phyloP scores from a whole-genome alignment of 2,329 filamentous ascomycete genomes.

The Aureobasidium sp. region DNA sequence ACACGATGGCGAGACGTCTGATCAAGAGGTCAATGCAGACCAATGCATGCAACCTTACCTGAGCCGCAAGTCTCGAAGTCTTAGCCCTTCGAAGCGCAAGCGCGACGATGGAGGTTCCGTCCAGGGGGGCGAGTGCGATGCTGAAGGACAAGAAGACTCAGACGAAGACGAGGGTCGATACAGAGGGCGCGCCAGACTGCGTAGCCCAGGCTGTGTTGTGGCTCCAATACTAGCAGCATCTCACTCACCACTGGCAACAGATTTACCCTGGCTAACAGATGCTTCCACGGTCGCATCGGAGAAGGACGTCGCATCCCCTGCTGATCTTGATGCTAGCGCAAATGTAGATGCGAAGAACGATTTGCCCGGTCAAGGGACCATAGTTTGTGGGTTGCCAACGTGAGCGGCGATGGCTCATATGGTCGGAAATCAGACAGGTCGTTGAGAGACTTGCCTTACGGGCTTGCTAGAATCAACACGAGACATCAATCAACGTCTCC shows the following conservation, averaged over 20 bases:
- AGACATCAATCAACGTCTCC: background rate
- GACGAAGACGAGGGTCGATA: background rate
- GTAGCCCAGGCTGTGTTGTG: background rate
- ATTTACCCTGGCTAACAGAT: background rate
- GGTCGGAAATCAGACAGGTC: background rate
- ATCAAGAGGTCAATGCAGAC: background rate
- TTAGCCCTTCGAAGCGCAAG: background rate
- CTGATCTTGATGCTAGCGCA: background rate
- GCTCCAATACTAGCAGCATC: background rate
- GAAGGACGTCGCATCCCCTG: background rate
- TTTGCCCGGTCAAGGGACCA: background rate
- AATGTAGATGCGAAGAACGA: background rate
- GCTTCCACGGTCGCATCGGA: background rate
- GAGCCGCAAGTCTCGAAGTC: background rate
- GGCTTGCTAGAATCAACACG: background rate
- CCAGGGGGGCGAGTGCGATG: background rate
- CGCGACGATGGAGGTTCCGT: background rate
- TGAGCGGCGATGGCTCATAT: background rate
- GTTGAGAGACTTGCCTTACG: background rate
- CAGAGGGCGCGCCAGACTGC: background rate
- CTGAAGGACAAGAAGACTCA: background rate
- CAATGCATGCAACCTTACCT: background rate
- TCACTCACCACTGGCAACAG: background rate
- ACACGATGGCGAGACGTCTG: background rate
- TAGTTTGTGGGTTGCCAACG: background rate